Evolutionary conservation across 805 yeast species (phyloP).

Genomic region (Pichia californica): DNA sequence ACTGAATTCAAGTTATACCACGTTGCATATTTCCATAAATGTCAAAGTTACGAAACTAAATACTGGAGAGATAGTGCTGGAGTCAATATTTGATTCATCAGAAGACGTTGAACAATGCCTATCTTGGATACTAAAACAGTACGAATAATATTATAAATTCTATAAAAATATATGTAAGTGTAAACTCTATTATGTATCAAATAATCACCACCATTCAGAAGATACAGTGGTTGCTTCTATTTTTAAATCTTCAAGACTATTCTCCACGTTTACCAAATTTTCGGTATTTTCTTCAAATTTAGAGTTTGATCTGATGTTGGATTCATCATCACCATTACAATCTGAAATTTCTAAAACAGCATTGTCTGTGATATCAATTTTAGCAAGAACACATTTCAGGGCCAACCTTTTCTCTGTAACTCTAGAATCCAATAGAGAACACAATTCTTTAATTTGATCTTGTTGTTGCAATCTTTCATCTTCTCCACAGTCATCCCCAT

Average conservation of each 20-base stretch:
- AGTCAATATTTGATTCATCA: slow-evolving; percentile 43
- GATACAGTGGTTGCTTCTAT: slow-evolving; percentile 6
- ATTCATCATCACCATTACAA: no score
- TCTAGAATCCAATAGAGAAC: slow-evolving; percentile 29
- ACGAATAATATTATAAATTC: neutral
- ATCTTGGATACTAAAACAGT: slow-evolving; percentile 34
- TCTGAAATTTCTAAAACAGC: slow-evolving; percentile 24
- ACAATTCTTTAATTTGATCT: slow-evolving; percentile 35
- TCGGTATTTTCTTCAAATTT: neutral
- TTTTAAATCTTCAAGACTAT: slow-evolving; percentile 2
- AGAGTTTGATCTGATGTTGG: no score
- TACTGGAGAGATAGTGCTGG: slow-evolving; percentile 34
- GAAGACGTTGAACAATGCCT: slow-evolving; percentile 50
- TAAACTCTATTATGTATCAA: no score
- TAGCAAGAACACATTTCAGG: slow-evolving; percentile 41
- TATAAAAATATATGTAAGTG: no score
- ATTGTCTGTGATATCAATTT: slow-evolving; percentile 34
- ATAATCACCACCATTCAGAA: slow-evolving; percentile 7
- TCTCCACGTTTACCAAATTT: no score
- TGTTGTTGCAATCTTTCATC: slow-evolving; percentile 32
- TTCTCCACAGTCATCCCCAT: slow-evolving; percentile 8
- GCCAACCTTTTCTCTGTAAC: slow-evolving; percentile 40
- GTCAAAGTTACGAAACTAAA: slow-evolving; percentile 15
- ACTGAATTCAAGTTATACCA: slow-evolving; percentile 12
- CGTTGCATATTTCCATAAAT: slow-evolving; percentile 12